Evolutionary conservation across 331 rosid genomes (phyloP), one percentile per base, ranked within the genome.

Genomic region (Malus hybrid): DNA sequence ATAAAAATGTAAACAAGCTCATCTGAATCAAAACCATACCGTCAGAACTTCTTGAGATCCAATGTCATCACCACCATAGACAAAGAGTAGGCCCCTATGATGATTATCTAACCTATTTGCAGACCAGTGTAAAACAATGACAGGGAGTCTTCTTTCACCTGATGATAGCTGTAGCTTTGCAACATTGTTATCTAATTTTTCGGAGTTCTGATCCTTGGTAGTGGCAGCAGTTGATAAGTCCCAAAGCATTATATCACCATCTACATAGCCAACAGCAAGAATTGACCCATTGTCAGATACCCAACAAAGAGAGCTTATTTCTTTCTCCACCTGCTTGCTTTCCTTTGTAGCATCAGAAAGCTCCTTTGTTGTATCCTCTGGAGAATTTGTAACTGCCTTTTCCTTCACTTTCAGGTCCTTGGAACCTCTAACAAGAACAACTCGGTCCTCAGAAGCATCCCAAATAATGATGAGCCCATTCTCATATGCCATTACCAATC

Each of bases 191-290:
- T 82, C 74, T 77, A 79, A 33, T 33, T 77, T 84, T 77, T 71
- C 76, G 63, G 79, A 83, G 64, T 79, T 79, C 76, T 78, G 85
- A 67, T 79, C 86, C 16, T 36, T 63, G 75, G 77, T 67, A 73
- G 86, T 52, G 85, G 77, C 76, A 52, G 81, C 83, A 81, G 81
- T 78, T 79, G 92, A 84, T 57, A 91, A 71, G 73, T 91, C 88
- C 98, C 96, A 93, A 80, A 93, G 87, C 83, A 91, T 80, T 83
- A 93, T 89, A 86, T 93, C 98, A 83, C 97, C 98, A 79, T 93
- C 96, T 71, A 91, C 83, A 42, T 93, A 93, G 79, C 98, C 97
- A 79, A 89, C 93, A 22, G 86, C 93, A 70, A 89, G 81, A 73
- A 88, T 71, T 24, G 90, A 89, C 73, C 98, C 98, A 79, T 82